phyloP scores from a whole-genome alignment of 305 asterid genomes.

The Andrographis paniculata region DNA sequence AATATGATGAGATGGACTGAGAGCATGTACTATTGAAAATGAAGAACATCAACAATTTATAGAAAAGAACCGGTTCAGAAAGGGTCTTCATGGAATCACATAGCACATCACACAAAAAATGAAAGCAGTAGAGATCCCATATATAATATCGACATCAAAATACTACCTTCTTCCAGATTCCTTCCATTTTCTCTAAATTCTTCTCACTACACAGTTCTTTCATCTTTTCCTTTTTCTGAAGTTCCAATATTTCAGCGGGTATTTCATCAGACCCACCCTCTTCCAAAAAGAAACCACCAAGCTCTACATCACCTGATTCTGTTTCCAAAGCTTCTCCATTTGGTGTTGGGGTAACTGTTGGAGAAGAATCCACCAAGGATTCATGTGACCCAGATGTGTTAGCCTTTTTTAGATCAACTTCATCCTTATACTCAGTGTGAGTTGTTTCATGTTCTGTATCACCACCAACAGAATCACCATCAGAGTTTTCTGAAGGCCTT shows the following conservation, averaged over 20 bases:
- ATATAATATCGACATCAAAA: constrained; percentile 14
- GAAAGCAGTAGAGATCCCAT: constrained; percentile 13
- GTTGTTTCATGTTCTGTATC: constrained; percentile 28
- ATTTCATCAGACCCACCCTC: constrained; percentile 38
- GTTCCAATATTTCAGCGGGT: constrained; percentile 47
- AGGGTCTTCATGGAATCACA: constrained; percentile 2
- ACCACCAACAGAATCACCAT: constrained; percentile 23
- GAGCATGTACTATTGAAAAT: too few species aligned
- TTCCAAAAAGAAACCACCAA: constrained; percentile 70
- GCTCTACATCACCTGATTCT: constrained; percentile 66
- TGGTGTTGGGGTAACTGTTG: constrained; percentile 21
- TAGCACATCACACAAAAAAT: constrained; percentile 6
- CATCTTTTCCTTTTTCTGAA: constrained; percentile 59
- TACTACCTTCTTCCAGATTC: constrained; percentile 91
- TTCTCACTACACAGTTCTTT: constrained; percentile 63
- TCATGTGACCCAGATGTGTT: constrained; percentile 25
- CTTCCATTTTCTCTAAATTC: constrained; percentile 75
- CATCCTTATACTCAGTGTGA: constrained; percentile 25
- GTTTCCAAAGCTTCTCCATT: constrained; percentile 33
- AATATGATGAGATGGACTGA: constrained; percentile 8
- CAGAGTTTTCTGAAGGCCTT: constrained; percentile 28
- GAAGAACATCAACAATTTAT: too few species aligned
- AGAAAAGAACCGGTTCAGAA: too few species aligned
- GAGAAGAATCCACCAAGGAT: constrained; percentile 21
- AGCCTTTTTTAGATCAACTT: constrained; percentile 31